These are phyloP conservation scores for Papiliotrema laurentii DNA, from an alignment of 1,284 basidiomycete species.

Conservation along the genomic window DNA sequence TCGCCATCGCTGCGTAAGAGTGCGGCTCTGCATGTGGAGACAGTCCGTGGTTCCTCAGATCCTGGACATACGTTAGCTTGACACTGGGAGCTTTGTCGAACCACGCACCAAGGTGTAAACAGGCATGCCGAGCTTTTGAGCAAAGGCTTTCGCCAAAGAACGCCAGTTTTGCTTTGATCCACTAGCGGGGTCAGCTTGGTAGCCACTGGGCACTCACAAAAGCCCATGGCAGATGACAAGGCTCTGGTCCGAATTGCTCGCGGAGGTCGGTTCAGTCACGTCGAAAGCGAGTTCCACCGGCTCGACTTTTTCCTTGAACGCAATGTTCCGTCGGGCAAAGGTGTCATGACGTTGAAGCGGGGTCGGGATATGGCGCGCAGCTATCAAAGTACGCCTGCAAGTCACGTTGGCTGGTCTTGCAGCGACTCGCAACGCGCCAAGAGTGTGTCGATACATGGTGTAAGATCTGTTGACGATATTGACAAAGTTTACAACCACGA, in stretches of 20 bases:
- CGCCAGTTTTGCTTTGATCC: constrained; percentile 59
- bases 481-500: too few species aligned
- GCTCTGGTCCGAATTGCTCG: constrained; percentile 29
- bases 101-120: constrained; percentile 52
- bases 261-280: constrained; percentile 25
- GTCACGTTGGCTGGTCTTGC: too few species aligned
- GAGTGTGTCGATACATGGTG: too few species aligned
- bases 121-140: constrained; percentile 49
- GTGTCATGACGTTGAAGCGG: neutral
- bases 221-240: constrained; percentile 53
- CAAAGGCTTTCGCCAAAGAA: constrained; percentile 51
- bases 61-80: constrained; percentile 32
- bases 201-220: constrained; percentile 36
- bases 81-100: neutral
- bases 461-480: too few species aligned
- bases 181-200: constrained; percentile 16
- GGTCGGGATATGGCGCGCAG: neutral
- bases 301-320: constrained; percentile 2
- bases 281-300: constrained; percentile 44
- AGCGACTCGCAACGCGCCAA: too few species aligned
- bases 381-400: neutral
- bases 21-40: constrained; percentile 53
- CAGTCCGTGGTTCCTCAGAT: constrained; percentile 55
- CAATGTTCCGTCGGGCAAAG: neutral
- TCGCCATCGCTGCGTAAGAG: constrained; percentile 50